These are phyloP conservation scores for Jatropha multifida DNA, from an alignment of 441 rosid genomes.

Conservation along the genomic window DNA sequence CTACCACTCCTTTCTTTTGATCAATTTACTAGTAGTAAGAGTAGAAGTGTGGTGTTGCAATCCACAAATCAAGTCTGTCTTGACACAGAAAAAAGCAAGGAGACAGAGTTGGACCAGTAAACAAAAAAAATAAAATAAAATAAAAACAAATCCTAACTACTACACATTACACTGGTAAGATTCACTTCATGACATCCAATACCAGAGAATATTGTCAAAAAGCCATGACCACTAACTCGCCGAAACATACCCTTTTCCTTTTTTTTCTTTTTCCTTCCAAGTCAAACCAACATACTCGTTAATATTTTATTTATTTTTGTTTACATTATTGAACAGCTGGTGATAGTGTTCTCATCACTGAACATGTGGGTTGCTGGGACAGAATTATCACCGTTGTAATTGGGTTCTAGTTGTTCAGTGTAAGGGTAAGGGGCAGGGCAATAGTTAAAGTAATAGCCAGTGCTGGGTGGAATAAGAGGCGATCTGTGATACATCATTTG, in stretches of 20 bases:
- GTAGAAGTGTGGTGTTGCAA: neutral
- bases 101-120: neutral
- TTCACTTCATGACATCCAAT: constrained; percentile 21
- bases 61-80: constrained; percentile 1
- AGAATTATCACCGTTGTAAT: constrained; percentile 30
- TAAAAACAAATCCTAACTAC: constrained; percentile 24
- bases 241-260: neutral
- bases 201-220: constrained; percentile 20
- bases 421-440: constrained; percentile 37
- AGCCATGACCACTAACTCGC: constrained; percentile 5
- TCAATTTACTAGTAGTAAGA: neutral
- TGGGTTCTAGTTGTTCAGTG: constrained; percentile 31
- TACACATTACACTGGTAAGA: constrained; percentile 21
- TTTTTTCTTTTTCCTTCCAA: neutral
- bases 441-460: constrained; percentile 55
- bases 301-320: neutral
- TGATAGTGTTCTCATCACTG: constrained; percentile 48
- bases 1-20: neutral
- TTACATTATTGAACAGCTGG: constrained; percentile 60
- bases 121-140: neutral
- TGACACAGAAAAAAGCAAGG: neutral
- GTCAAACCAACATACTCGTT: constrained; percentile 11
- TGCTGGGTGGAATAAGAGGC: constrained; percentile 51
- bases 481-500: constrained; percentile 79
- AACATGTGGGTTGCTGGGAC: constrained; percentile 38